Percentiles rank a stretch among this genome's conserved stretches.
phyloP scores from a whole-genome alignment of 768 basidiomycete species.

The Boletellus ananas region DNA sequence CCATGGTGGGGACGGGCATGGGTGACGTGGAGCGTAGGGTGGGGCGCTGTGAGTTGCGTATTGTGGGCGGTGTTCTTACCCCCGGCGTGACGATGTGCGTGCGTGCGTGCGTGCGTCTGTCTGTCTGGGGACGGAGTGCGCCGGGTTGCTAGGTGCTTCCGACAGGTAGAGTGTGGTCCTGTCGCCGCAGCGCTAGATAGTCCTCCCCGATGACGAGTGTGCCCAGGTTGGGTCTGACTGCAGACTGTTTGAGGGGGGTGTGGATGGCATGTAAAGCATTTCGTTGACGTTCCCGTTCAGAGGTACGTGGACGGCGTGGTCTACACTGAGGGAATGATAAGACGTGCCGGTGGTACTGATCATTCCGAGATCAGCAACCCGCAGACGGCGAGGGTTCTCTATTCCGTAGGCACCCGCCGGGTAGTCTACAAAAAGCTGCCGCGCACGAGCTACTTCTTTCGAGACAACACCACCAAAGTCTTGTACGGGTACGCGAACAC shows the following conservation, averaged over 20 bases:
- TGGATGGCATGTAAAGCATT: no score
- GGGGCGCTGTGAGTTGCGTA: slow-evolving; percentile 66
- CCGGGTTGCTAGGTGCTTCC: background rate
- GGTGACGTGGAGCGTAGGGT: slow-evolving; percentile 38
- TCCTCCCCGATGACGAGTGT: no score
- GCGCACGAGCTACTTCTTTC: slow-evolving; percentile 35
- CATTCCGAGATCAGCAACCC: no score
- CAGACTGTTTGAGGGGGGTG: no score
- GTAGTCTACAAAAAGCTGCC: background rate
- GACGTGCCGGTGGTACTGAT: no score
- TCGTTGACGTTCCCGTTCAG: no score
- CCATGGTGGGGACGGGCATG: slow-evolving; percentile 41
- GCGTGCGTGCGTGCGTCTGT: no score
- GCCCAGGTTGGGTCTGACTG: no score
- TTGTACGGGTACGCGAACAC: slow-evolving; percentile 80
- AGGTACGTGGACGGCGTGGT: no score
- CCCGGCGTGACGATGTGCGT: slow-evolving; percentile 58
- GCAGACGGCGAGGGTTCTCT: background rate
- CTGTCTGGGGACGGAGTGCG: background rate
- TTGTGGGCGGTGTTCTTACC: slow-evolving; percentile 87
- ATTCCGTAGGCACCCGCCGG: no score
- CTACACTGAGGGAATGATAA: no score
- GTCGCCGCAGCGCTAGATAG: no score
- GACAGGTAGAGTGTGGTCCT: background rate
- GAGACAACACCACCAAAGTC: slow-evolving; percentile 53